Base-by-base conservation (phyloP, 192 early-diverging fungal species). In the Coemansia sp. region DNA sequence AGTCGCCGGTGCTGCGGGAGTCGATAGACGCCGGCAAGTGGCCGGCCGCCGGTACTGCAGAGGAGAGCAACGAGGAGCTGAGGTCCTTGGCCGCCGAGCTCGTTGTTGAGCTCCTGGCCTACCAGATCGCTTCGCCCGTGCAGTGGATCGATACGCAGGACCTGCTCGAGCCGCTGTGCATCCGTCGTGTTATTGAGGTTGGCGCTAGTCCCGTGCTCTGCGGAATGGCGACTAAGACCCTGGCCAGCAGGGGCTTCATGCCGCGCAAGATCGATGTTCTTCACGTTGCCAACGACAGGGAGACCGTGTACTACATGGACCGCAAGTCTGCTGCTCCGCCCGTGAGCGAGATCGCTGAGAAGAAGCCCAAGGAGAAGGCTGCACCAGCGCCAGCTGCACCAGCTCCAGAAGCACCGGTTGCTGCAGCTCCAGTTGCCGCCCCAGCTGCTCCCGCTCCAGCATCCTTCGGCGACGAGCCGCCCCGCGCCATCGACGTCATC, bases 121-220 rank as follows among this genome's bases (percentile, higher is more conserved):
- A 96, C 74, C 96, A 98, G 84, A 91, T 98, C 72, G 95, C 96
- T 11, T 91, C 87, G 45, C 91, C 96, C 36, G 96, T 98, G 26
- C 89, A 94, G 74, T 98, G 96, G 96, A 98, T 98, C 65, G 90
- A 93, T 67, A 95, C 96, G 22, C 95, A 96, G 79, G 92, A 94
- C 67, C 78, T 98, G 61, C 91, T 98, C 84, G 85, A 86, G 70
- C 74, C 87, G 59, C 90, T 86, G 65, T 76, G 89, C 40, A 88
- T 98, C 43, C 86, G 90, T 64, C 91, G 95, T 21, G 49, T 98
- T 42, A 88, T 98, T 32, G 96, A 98, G 74, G 83, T 96, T 39
- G 96, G 96, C 51, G 91, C 93, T 8, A 87, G 86, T 67, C 93
- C 94, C 9, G 89, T 94, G 36, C 86, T 98, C 22, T 56, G 54